Evolutionary conservation across 2,329 filamentous ascomycete species (phyloP), one percentile per base, ranked within the genome.

Genomic region (Epichloe baconii): DNA sequence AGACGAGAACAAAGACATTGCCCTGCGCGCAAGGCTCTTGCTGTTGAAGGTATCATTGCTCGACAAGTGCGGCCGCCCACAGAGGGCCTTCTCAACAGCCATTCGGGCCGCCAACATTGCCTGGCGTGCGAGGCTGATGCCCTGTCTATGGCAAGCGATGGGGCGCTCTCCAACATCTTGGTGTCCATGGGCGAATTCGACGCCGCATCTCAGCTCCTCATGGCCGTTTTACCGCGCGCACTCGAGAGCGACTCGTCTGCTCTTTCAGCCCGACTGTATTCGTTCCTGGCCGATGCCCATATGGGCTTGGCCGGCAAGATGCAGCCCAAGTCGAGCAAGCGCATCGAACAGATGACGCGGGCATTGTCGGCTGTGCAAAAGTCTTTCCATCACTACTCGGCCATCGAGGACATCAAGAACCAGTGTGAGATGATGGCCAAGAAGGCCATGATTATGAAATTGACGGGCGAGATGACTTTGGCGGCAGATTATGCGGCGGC

Each of bases 351-450:
- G 57, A 64, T 86, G 59, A 76, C 74, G 7, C 72, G 74, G 50
- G 83, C 81, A 0, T 62, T 80, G 49, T 73, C 74, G 38, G 79
- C 81, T 34, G 73, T 86, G 46, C 79, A 85, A 51, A 76, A 71
- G 54, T 79, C 83, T 0, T 80, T 82, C 57, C 70, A 71, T 35
- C 77, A 82, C 55, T 94, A 79, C 63, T 78, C 80, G 42, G 75
- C 72, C 45, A 71, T 88, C 14, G 81, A 86, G 62, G 86, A 69
- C 19, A 68, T 82, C 14, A 68, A 72, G n/a, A 81, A 80, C 50
- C 83, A 87, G 67, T 83, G 86, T 61, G 85, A 89, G 66, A 82
- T 86, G 72, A 77, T 90, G 69, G 83, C 85, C 19, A 93, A 93
- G 72, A 90, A 88, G 67, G 84, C 86, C 3, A 82, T 82, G 48